Evolutionary conservation across 331 rosid genomes (phyloP).

Genomic region (Quercus phellos): DNA sequence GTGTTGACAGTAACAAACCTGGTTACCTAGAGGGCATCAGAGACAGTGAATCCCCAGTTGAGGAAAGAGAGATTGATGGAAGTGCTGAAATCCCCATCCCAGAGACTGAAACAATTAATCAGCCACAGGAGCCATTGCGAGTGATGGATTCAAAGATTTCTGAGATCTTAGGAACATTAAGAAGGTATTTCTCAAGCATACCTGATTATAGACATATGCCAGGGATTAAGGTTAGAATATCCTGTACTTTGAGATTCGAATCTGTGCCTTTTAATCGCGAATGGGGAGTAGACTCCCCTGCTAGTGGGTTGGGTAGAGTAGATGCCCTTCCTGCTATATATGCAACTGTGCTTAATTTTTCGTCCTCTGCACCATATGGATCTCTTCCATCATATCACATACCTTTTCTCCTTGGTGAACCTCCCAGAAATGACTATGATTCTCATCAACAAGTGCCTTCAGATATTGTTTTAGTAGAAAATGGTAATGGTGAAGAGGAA

Average conservation of each 20-base stretch:
- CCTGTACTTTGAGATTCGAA: constrained; percentile 70
- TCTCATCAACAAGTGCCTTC: constrained; percentile 48
- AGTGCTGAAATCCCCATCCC: constrained; percentile 30
- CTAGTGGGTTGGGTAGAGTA: constrained; percentile 38
- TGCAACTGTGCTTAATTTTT: constrained; percentile 78
- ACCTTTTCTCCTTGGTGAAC: constrained; percentile 95
- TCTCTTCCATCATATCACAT: constrained; percentile 62
- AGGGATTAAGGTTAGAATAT: constrained; percentile 70
- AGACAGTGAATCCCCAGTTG: constrained; percentile 52
- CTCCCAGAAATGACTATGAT: constrained; percentile 29
- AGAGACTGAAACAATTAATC: constrained; percentile 44
- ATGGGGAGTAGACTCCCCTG: constrained; percentile 44
- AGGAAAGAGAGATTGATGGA: constrained; percentile 50
- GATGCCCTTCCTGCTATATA: constrained; percentile 83
- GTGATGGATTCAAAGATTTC: constrained; percentile 81
- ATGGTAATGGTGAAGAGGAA: constrained; percentile 51
- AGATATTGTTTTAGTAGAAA: constrained; percentile 62
- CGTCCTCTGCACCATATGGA: constrained; percentile 86
- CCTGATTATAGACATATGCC: constrained; percentile 87
- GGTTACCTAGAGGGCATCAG: constrained; percentile 52
- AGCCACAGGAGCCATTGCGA: constrained; percentile 64
- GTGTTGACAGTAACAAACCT: constrained; percentile 39
- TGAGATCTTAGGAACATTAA: constrained; percentile 59
- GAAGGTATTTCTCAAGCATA: constrained; percentile 80
- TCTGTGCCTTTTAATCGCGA: constrained; percentile 57